Base-by-base conservation (phyloP, 768 basidiomycete genomes). In the Cubamyces sp. region DNA sequence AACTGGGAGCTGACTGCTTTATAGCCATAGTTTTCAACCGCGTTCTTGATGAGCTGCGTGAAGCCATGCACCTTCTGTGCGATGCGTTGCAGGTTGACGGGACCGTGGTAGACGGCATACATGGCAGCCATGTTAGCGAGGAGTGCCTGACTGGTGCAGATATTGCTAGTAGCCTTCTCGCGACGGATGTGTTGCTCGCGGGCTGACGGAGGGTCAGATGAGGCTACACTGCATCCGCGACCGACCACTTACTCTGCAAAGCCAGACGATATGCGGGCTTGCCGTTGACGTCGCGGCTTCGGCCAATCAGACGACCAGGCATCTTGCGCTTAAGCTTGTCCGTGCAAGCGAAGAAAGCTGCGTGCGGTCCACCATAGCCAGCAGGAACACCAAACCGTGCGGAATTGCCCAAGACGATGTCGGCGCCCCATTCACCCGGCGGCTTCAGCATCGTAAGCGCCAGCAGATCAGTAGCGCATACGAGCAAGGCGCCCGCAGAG, bases 41-140 rank as follows among this genome's bases (percentile, higher is more conserved):
- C 75, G 1, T 79, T 73, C 70, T 84, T 87, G 68, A 98, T 84
- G 56, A 93, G 81, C 58, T 88, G 87, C 0, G 97, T 90, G 67
- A 93, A 85, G 19, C 87, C 82, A 74, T 98, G 94, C n/a, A 98
- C 92, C 76, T 92, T 94, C 71, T 83, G 79, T 19, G 94, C 95
- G 65, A 98, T 98, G 48, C 86, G 85, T 60, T 81, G 79, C 28
- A 99, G 82, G 60, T 96, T 95, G 46, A 79, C 82, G 0, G 97
- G 91, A 12, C 97, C 97, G 71, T 99, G 97, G 74, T 97, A 98
- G 21, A 98, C 86, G 6, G 95, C 95, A 71, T 94, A 95, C 96
- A 99, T 98, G 39, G 96, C 95, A 19, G 97, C 94, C 94, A 98
- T 98, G 77, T 99, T 99, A 19, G 97, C 97, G 26, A 99, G 90